Evolutionary conservation across 441 rosid genomes (phyloP), one percentile per base, ranked within the genome.

Genomic region (Francoa sonchifolia): DNA sequence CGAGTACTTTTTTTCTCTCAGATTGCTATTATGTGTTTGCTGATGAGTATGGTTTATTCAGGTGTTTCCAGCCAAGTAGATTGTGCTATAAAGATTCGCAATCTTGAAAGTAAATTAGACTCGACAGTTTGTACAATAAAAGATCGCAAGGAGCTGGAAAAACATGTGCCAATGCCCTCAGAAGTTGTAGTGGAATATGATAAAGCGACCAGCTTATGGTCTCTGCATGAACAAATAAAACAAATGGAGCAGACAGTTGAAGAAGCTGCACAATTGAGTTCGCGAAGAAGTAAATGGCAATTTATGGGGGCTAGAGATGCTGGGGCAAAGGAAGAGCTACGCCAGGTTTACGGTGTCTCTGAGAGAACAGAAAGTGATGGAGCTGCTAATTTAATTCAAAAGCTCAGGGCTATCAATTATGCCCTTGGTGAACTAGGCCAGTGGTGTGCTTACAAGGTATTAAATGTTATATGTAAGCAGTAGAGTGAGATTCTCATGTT

Each of bases 281-380:
- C 84, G 34, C 73, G 84, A 61, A 80, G 68, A 68, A 90, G 96
- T 67, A 90, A 90, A 66, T 90, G 99, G 99, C 96, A 90, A 44
- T 90, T 90, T 62, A 90, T 90, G 99, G 99, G 99, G 57, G 99
- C 99, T 39, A 79, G 99, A 63, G 99, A 90, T 70, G 99, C 99
- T 50, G 99, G 99, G 51, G 83, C 95, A 1, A 90, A 80, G 72
- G 99, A 90, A 58, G 96, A 86, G 62, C 57, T 90, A 44, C 90
- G 77, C 48, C 95, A 90, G 62, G 93, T 90, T 61, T 90, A 90
- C 58, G 99, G 99, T 26, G 96, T 88, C 26, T 83, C 96, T 49
- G 99, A 90, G 66, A 78, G 95, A 72, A 82, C 99, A 3, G 99
- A 90, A 53, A 80, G 96, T 66, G 99, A 90, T 32, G 99, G 99